Conservation (phyloP, 2,329 filamentous ascomycete genomes). For the Lasiodiplodia sp. region DNA sequence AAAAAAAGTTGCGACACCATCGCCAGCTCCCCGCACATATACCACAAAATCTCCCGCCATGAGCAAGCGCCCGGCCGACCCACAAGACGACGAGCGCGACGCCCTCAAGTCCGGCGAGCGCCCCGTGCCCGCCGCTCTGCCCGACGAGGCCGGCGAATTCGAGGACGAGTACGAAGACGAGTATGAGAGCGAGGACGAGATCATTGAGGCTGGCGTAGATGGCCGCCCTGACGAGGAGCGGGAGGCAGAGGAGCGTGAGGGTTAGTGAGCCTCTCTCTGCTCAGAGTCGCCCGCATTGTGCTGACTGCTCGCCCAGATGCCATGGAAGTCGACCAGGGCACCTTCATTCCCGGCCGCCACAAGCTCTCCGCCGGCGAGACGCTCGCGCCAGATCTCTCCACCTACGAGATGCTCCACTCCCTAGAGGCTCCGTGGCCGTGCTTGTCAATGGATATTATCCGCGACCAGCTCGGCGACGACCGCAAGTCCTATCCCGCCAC, state of each 20-base stretch:
- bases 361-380: slow-evolving; percentile 91
- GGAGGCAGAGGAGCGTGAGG: slow-evolving; percentile 84
- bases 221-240: slow-evolving; percentile 90
- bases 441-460: slow-evolving; percentile 91
- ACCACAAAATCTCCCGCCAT: slow-evolving; percentile 49
- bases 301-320: slow-evolving; percentile 59
- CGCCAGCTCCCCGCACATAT: not conserved
- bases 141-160: slow-evolving; percentile 72
- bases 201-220: slow-evolving; percentile 92
- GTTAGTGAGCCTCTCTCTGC: slow-evolving; percentile 47
- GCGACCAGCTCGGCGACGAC: slow-evolving; percentile 84
- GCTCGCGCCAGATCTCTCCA: slow-evolving; percentile 87
- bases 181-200: slow-evolving; percentile 90
- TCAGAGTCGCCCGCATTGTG: not conserved
- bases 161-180: slow-evolving; percentile 96
- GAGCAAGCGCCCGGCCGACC: slow-evolving; percentile 67
- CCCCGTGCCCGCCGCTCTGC: slow-evolving; percentile 56
- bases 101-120: slow-evolving; percentile 69
- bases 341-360: slow-evolving; percentile 93
- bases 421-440: slow-evolving; percentile 96
- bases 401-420: slow-evolving; percentile 97
- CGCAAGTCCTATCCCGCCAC: slow-evolving; percentile 94
- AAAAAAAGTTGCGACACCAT: slow-evolving; percentile 30
- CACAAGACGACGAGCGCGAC: slow-evolving; percentile 56
- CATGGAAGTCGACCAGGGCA: slow-evolving; percentile 94